Conservation (phyloP, 1,139 yeast genomes). For the Oligophagozyma castellii region DNA sequence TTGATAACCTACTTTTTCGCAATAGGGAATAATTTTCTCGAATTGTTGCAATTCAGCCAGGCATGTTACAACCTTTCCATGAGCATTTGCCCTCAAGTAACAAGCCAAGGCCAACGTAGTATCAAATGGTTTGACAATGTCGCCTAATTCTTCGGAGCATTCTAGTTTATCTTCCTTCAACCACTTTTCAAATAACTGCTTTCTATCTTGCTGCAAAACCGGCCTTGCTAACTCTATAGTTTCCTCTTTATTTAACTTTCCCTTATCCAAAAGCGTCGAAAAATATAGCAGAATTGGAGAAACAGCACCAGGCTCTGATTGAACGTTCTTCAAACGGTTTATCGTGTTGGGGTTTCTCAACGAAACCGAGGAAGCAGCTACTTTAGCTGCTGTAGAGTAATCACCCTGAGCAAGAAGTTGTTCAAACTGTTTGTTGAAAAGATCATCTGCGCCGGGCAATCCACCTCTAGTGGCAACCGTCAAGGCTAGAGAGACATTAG, state of each 20-base stretch:
- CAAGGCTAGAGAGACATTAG: conserved; percentile 78
- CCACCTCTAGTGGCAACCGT: conserved; percentile 92
- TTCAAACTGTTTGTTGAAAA: conserved; percentile 86
- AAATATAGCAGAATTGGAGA: conserved; percentile 92
- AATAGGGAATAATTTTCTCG: conserved; percentile 89
- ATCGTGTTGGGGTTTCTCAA: conserved; percentile 92
- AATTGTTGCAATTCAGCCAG: conserved; percentile 94
- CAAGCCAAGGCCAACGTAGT: conserved; percentile 80
- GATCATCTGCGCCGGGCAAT: conserved; percentile 89
- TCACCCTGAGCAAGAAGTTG: conserved; percentile 73
- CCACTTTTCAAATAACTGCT: conserved; percentile 92
- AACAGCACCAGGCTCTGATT: conserved; percentile 92
- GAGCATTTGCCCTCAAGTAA: conserved; percentile 72
- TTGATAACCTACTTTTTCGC: conserved; percentile 74
- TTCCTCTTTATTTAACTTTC: conserved; percentile 85
- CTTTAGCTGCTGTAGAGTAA: conserved; percentile 85
- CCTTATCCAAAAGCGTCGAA: conserved; percentile 83
- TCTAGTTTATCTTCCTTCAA: conserved; percentile 88
- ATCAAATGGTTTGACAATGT: conserved; percentile 81
- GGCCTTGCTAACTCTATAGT: conserved; percentile 93
- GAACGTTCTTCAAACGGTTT: conserved; percentile 78
- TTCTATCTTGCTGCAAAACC: conserved; percentile 89
- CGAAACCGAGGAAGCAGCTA: conserved; percentile 91
- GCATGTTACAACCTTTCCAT: conserved; percentile 82
- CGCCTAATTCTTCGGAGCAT: conserved; percentile 93